These are phyloP conservation scores for Poteriospumella lacustris DNA, from an alignment of 108 stramenopile genomes.

Conservation along the genomic window DNA sequence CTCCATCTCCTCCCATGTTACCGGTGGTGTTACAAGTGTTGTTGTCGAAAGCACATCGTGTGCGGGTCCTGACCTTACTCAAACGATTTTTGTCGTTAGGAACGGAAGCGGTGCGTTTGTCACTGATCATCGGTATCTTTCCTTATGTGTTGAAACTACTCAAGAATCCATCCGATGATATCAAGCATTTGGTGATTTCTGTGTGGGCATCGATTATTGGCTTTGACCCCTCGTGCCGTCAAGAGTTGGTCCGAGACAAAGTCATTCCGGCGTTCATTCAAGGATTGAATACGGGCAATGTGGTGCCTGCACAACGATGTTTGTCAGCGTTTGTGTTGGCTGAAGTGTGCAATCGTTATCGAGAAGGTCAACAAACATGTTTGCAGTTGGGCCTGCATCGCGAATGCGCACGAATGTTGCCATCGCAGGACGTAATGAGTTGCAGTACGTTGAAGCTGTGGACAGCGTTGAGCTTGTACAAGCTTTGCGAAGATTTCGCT, in stretches of 20 bases:
- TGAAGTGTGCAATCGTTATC: constrained; percentile 67
- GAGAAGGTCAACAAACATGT: constrained; percentile 72
- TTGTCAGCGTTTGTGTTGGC: constrained; percentile 80
- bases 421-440: constrained; percentile 38
- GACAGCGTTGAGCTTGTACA: constrained; percentile 75
- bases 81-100: constrained; percentile 79
- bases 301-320: constrained; percentile 60
- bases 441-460: constrained; percentile 61
- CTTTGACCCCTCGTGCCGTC: constrained; percentile 81
- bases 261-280: constrained; percentile 75
- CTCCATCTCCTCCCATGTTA: constrained; percentile 77
- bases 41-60: constrained; percentile 72
- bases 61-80: constrained; percentile 78
- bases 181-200: constrained; percentile 76
- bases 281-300: constrained; percentile 49
- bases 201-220: constrained; percentile 88
- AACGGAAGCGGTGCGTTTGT: constrained; percentile 84
- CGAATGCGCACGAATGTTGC: constrained; percentile 57
- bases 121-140: constrained; percentile 86
- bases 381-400: constrained; percentile 69
- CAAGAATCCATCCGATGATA: constrained; percentile 73
- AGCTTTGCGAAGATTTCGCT: constrained; percentile 61
- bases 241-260: constrained; percentile 80
- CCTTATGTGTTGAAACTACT: constrained; percentile 93
- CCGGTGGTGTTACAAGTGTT: constrained; percentile 63